A percentile compares a stretch with the other conserved stretches of the same genome.
Conservation (phyloP, 1,139 yeast species). For the Nadsonia starkeyi-henricii region DNA sequence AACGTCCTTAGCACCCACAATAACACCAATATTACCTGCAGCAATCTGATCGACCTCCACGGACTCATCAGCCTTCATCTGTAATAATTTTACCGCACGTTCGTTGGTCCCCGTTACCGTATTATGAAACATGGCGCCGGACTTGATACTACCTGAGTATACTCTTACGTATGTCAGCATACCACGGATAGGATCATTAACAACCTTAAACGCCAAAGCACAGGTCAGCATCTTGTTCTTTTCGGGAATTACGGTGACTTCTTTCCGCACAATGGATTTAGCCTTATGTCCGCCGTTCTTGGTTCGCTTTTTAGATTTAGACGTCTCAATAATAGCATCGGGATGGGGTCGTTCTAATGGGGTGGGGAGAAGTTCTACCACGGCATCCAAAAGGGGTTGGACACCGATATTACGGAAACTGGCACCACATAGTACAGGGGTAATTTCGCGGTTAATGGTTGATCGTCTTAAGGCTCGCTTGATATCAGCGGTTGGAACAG, state of each 20-base stretch:
- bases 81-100: constrained; percentile 49
- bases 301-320: constrained; percentile 1
- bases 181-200: constrained; percentile 69
- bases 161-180: constrained; percentile 77
- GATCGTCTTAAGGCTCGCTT: constrained; percentile 46
- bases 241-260: constrained; percentile 40
- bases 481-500: constrained; percentile 35
- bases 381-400: constrained; percentile 82
- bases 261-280: constrained; percentile 27
- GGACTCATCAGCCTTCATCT: constrained; percentile 84
- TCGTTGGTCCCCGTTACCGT: constrained; percentile 57
- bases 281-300: constrained; percentile 12
- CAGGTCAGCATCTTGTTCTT: constrained; percentile 46
- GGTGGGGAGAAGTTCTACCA: constrained; percentile 64
- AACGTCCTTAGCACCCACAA: constrained; percentile 61
- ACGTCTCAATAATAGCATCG: constrained; percentile 21
- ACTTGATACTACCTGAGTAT: constrained; percentile 61
- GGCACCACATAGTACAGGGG: constrained; percentile 87
- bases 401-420: constrained; percentile 88
- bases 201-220: constrained; percentile 86
- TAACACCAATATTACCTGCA: constrained; percentile 85
- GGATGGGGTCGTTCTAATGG: constrained; percentile 58
- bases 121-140: constrained; percentile 50
- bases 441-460: constrained; percentile 42
- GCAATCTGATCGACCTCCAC: constrained; percentile 48